Evolutionary conservation across 495 filamentous ascomycete species (phyloP), one percentile per base, ranked within the genome.

Genomic region (Podospora tetraspora): DNA sequence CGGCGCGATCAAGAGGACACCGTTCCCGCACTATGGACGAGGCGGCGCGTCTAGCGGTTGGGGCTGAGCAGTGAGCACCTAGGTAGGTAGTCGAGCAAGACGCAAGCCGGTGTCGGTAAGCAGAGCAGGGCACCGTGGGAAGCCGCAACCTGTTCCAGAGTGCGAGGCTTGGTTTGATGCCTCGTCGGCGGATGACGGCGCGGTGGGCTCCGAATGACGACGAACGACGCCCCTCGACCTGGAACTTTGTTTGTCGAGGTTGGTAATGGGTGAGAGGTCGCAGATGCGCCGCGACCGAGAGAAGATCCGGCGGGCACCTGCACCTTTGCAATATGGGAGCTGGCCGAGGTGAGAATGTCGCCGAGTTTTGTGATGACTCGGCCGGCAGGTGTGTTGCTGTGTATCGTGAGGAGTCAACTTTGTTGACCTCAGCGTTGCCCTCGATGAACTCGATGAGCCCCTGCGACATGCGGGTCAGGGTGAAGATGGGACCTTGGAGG

Each of bases 1-100:
- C 58, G 58, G 32, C n/a, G 32, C 13, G 29, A 62, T 19, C 61
- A 32, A 62, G 16, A 52, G 61, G 27, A 61, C 59, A 43, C 43
- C 16, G 43, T 9, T 52, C 19, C 3, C 43, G 43, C 43, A n/a
- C 43, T 52, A 52, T 52, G 6, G 43, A 52, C 16, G n/a, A 25
- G 61, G 52, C 29, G 64, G 61, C 63, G 70, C 70, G 61, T 59
- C 66, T 56, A 67, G 70, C 70, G 70, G 70, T 67, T 60, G 59
- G 63, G 69, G 70, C 63, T 71, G 70, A 71, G 70, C 27, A 27
- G 59, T 71, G 70, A 71, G 70, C 27, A 27, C 27, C 27, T 9
- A n/a, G 16, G 43, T 52, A 16, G 13, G 32, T 6, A n/a, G 43
- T 52, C 43, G 43, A 52, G 43, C 32, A 52, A n/a, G 43, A 52